Conservation (phyloP, 306 rosid genomes). For the Trichosanthes truncata region DNA sequence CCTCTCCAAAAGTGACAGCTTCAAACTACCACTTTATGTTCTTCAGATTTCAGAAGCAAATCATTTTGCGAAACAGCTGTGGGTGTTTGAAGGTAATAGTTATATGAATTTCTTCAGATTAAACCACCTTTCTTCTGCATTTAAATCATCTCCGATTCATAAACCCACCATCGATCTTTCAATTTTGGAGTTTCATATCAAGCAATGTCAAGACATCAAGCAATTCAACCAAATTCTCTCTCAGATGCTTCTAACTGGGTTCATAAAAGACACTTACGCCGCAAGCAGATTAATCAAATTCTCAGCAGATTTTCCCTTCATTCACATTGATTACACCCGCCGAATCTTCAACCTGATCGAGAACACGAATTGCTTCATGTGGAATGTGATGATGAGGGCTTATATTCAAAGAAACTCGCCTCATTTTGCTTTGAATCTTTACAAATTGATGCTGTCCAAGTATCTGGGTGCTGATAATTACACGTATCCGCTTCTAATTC, state of each 20-base stretch:
- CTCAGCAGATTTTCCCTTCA: slow-evolving; percentile 26
- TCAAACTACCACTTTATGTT: too few relatives aligned
- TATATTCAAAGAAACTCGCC: slow-evolving; percentile 38
- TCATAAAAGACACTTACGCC: slow-evolving; percentile 53
- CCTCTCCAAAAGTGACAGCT: neutral
- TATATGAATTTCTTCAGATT: neutral
- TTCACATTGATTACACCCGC: slow-evolving; percentile 32
- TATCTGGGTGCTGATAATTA: slow-evolving; percentile 31
- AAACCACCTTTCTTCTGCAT: slow-evolving; percentile 13
- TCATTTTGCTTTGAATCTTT: slow-evolving; percentile 24
- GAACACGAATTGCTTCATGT: slow-evolving; percentile 51
- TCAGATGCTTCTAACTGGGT: slow-evolving; percentile 57
- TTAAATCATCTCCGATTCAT: slow-evolving; percentile 13
- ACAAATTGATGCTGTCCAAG: slow-evolving; percentile 25
- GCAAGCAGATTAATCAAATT: slow-evolving; percentile 54
- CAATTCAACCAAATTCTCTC: slow-evolving; percentile 46
- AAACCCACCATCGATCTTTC: slow-evolving; percentile 34
- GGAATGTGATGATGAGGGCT: slow-evolving; percentile 73
- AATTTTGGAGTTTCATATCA: slow-evolving; percentile 33
- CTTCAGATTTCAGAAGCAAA: neutral
- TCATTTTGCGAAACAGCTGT: neutral
- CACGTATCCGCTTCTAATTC: slow-evolving; percentile 58
- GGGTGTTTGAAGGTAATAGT: neutral
- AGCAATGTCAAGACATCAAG: slow-evolving; percentile 27
- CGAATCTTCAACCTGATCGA: slow-evolving; percentile 40